Percentiles rank a stretch among this genome's conserved stretches.
These are phyloP conservation scores for Calonectria pseudoturangicola DNA, from an alignment of 2,329 filamentous ascomycete species.

Conservation along the genomic window DNA sequence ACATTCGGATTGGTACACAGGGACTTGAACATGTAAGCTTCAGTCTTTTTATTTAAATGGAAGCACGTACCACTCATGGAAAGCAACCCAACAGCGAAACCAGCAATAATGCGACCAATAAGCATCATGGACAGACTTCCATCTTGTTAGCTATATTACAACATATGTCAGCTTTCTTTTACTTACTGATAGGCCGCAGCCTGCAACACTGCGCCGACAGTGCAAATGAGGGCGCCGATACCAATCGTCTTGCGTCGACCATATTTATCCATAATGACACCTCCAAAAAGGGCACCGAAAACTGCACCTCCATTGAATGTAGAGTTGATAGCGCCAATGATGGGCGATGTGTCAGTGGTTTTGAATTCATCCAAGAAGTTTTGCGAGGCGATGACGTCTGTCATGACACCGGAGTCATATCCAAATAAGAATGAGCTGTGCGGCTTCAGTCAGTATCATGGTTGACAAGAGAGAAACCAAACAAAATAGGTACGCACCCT, in stretches of 20 bases:
- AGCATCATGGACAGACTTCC: slow-evolving; percentile 51
- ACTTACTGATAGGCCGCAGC: slow-evolving; percentile 63
- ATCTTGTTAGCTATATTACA: slow-evolving; percentile 67
- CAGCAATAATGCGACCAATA: slow-evolving; percentile 51
- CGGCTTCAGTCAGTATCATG: slow-evolving; percentile 15
- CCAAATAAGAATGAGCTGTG: slow-evolving; percentile 66
- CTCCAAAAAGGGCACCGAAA: slow-evolving; percentile 51
- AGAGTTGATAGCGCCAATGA: slow-evolving; percentile 76
- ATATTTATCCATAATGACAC: slow-evolving; percentile 71
- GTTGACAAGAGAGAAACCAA: slow-evolving; percentile 18
- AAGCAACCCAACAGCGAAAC: slow-evolving; percentile 52
- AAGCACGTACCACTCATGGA: slow-evolving; percentile 63
- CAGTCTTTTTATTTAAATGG: slow-evolving; percentile 58
- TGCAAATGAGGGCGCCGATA: slow-evolving; percentile 70
- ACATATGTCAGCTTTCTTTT: slow-evolving; percentile 60
- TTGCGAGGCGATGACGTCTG: slow-evolving; percentile 71
- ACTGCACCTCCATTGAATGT: slow-evolving; percentile 66
- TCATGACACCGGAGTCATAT: slow-evolving; percentile 60
- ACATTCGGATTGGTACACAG: slow-evolving; percentile 53
- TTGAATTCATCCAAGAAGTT: slow-evolving; percentile 73
- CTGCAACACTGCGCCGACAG: slow-evolving; percentile 73
- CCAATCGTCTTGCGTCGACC: slow-evolving; percentile 73
- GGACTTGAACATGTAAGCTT: slow-evolving; percentile 61
- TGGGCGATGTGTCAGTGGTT: slow-evolving; percentile 62
- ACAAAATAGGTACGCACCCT: slow-evolving; percentile 55